Conservation (phyloP, 441 rosid species). For the Capsella rubella region DNA sequence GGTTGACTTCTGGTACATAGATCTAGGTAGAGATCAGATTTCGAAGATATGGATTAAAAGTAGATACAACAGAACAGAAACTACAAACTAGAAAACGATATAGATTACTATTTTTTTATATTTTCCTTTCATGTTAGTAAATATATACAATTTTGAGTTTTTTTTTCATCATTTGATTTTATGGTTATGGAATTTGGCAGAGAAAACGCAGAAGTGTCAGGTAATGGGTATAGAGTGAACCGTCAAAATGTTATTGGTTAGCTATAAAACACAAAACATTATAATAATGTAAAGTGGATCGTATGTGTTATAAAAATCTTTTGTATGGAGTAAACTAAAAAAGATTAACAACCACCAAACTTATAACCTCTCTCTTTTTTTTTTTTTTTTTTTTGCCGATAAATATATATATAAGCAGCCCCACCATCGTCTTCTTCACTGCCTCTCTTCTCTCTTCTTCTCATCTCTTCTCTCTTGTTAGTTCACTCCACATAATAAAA, state of each 20-base stretch:
- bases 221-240: conserved; percentile 44
- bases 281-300: conserved; percentile 40
- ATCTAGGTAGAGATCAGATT: conserved; percentile 44
- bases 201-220: conserved; percentile 47
- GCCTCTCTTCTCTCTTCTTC: conserved; percentile 36
- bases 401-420: conserved; percentile 43
- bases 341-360: conserved; percentile 50
- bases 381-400: not conserved
- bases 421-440: conserved; percentile 46
- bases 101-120: not conserved
- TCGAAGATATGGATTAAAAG: conserved; percentile 44
- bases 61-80: conserved; percentile 46
- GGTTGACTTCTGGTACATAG: conserved; percentile 45
- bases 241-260: conserved; percentile 48
- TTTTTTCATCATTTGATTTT: conserved; percentile 15
- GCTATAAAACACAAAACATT: not conserved
- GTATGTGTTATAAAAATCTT: conserved; percentile 37
- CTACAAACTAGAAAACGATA: conserved; percentile 23
- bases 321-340: conserved; percentile 44
- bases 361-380: conserved; percentile 44
- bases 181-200: conserved; percentile 40
- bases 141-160: too few relatives aligned
- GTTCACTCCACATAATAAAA: conserved; percentile 48
- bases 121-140: not conserved
- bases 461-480: conserved; percentile 42